Percentiles rank a stretch among this genome's conserved stretches.
phyloP scores from a whole-genome alignment of 768 basidiomycete species.

The Amanita inopinata region DNA sequence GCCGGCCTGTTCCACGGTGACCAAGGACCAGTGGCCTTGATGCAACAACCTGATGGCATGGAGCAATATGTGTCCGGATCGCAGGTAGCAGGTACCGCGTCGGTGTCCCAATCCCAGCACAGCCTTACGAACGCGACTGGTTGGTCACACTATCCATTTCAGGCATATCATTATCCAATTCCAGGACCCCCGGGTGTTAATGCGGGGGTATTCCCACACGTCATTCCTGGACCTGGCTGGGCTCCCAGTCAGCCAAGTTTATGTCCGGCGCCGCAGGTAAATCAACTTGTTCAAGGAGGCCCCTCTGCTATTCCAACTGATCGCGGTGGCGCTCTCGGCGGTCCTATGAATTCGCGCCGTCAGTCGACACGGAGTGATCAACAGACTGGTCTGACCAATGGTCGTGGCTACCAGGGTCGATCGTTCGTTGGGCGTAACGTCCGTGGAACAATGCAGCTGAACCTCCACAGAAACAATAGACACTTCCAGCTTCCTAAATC shows the following conservation, averaged over 20 bases:
- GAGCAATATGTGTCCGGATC: constrained; percentile 55
- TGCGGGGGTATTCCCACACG: constrained; percentile 1
- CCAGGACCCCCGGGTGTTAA: constrained; percentile 8
- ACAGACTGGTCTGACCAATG: constrained; percentile 14
- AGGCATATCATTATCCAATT: constrained; percentile 19
- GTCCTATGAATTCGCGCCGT: constrained; percentile 15
- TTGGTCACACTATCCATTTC: constrained; percentile 18
- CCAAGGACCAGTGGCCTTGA: constrained; percentile 60
- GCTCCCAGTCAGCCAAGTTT: neutral
- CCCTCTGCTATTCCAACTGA: constrained; percentile 16
- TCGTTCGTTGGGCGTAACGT: constrained; percentile 18
- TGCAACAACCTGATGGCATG: constrained; percentile 62
- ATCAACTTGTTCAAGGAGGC: constrained; percentile 3
- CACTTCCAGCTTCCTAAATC: constrained; percentile 15
- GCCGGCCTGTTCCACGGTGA: constrained; percentile 67
- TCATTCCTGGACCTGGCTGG: neutral
- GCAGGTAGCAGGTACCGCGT: constrained; percentile 16
- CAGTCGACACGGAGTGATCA: constrained; percentile 20
- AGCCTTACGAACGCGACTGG: constrained; percentile 20
- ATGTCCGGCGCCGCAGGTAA: neutral
- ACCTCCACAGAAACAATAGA: constrained; percentile 13
- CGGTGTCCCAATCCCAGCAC: constrained; percentile 16
- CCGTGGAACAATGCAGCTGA: constrained; percentile 16
- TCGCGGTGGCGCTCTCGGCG: constrained; percentile 10
- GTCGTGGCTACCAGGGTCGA: constrained; percentile 16